Evolutionary conservation across 2,329 filamentous ascomycete species (phyloP).

Genomic region (Bipolaris cookei): DNA sequence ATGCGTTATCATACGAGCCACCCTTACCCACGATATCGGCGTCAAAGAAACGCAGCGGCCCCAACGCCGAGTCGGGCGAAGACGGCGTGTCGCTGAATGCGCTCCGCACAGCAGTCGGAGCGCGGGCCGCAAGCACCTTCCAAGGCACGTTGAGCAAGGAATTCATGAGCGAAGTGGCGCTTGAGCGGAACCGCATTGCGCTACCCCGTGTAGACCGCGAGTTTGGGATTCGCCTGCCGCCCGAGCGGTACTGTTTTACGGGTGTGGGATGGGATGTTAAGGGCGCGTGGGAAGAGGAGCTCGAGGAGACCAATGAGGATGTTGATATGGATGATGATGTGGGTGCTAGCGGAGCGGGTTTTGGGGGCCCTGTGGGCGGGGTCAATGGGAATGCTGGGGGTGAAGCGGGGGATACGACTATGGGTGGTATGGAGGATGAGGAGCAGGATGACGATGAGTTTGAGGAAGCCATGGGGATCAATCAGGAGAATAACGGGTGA

Average conservation of each 20-base stretch:
- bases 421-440: constrained; percentile 44
- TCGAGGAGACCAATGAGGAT: constrained; percentile 66
- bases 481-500: constrained; percentile 1
- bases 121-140: constrained; percentile 73
- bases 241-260: constrained; percentile 62
- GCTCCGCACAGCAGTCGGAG: constrained; percentile 74
- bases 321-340: constrained; percentile 62
- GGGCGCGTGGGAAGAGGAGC: constrained; percentile 68
- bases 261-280: constrained; percentile 44
- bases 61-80: constrained; percentile 46
- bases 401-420: constrained; percentile 38
- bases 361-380: constrained; percentile 38
- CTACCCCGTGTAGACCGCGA: constrained; percentile 57
- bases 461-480: constrained; percentile 48
- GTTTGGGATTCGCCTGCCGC: constrained; percentile 65
- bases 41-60: constrained; percentile 31
- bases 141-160: constrained; percentile 69
- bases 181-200: constrained; percentile 55
- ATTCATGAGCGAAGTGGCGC: constrained; percentile 73
- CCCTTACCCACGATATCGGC: constrained; percentile 19
- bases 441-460: constrained; percentile 55
- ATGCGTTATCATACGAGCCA: constrained; percentile 56
- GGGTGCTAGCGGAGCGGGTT: constrained; percentile 44
- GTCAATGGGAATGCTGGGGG: constrained; percentile 26
- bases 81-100: constrained; percentile 67